Conservation (phyloP, 805 yeast genomes). For the Candida verbasci region DNA sequence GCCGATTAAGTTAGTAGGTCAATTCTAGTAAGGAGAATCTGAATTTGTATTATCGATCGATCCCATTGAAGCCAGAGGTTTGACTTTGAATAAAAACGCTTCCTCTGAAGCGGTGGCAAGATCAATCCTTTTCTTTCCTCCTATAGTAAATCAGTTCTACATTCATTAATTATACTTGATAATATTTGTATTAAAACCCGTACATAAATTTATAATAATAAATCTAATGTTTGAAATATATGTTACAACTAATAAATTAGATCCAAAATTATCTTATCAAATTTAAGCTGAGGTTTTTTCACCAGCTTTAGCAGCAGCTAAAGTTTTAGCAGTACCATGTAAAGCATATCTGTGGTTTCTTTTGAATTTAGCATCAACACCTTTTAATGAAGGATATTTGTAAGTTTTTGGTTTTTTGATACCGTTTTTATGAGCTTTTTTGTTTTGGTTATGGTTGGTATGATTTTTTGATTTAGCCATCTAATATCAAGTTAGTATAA, state of each 20-base stretch:
- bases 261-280: slow-evolving; percentile 1
- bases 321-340: slow-evolving; percentile 94
- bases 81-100: too few species aligned
- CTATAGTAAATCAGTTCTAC: too few species aligned
- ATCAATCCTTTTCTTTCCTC: too few species aligned
- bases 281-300: slow-evolving; percentile 33
- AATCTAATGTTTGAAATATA: slow-evolving; percentile 11
- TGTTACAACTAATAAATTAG: not conserved
- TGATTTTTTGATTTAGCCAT: slow-evolving; percentile 99
- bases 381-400: slow-evolving; percentile 98
- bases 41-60: too few species aligned
- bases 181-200: slow-evolving; percentile 9
- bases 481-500: slow-evolving; percentile 11
- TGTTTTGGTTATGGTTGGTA: slow-evolving; percentile 99
- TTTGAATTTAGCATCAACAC: slow-evolving; percentile 98
- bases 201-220: slow-evolving; percentile 7
- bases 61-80: too few species aligned
- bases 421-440: slow-evolving; percentile 99
- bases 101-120: not conserved
- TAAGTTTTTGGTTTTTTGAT: slow-evolving; percentile 98
- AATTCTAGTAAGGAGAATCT: too few species aligned
- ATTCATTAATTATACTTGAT: not conserved
- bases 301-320: slow-evolving; percentile 78
- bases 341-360: slow-evolving; percentile 99
- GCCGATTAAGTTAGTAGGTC: too few species aligned